Conservation (phyloP, 768 basidiomycete species). For the Tricholoma saponaceum region DNA sequence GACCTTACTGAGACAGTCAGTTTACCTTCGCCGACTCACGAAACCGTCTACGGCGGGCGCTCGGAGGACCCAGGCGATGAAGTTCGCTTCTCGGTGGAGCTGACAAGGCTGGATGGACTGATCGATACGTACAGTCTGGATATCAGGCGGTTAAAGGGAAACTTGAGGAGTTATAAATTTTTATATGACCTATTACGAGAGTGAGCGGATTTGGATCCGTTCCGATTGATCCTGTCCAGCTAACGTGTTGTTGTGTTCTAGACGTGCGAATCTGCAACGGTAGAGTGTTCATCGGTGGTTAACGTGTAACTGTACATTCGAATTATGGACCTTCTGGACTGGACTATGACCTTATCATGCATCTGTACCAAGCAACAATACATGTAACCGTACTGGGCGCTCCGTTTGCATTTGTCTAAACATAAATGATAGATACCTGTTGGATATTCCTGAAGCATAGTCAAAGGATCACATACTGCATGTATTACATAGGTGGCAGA, state of each 20-base stretch:
- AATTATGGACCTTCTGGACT: no score
- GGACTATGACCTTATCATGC: neutral
- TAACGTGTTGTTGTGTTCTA: neutral
- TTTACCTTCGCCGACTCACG: neutral
- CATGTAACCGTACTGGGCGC: neutral
- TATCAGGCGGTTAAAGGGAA: constrained; percentile 84
- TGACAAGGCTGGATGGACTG: constrained; percentile 80
- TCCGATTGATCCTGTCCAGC: neutral
- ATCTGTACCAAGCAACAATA: neutral
- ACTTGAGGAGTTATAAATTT: constrained; percentile 80
- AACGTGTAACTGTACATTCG: no score
- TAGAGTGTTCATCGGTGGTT: neutral
- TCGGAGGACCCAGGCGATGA: constrained; percentile 81
- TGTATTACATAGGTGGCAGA: no score
- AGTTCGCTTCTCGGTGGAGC: constrained; percentile 89
- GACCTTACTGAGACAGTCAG: constrained; percentile 35
- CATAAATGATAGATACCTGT: neutral
- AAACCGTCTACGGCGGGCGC: constrained; percentile 45
- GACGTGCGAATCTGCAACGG: constrained; percentile 3
- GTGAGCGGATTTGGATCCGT: constrained; percentile 32
- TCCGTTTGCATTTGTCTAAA: neutral
- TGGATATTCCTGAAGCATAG: neutral
- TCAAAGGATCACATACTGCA: no score
- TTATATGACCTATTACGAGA: constrained; percentile 70
- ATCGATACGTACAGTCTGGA: constrained; percentile 85